Percentiles rank a stretch among this genome's conserved stretches.
These are phyloP conservation scores for Acer negundo DNA, from an alignment of 345 rosid species.

Conservation along the genomic window DNA sequence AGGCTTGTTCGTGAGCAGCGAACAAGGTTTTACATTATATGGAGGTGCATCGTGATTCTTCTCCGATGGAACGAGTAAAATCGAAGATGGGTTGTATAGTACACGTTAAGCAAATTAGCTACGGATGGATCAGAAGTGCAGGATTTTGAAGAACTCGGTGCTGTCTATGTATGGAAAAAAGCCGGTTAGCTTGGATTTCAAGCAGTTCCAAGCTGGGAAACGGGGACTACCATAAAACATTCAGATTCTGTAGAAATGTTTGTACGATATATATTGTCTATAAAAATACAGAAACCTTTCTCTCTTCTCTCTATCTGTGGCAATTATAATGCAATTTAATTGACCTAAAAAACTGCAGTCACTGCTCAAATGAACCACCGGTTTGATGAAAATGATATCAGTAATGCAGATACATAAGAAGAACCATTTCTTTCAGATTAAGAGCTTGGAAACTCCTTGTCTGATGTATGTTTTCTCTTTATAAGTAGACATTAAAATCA, in stretches of 20 bases:
- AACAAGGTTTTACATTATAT: slow-evolving; percentile 67
- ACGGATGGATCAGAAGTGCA: not conserved
- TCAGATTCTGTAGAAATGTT: not conserved
- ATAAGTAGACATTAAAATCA: not conserved
- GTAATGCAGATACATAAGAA: not conserved
- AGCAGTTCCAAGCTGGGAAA: not conserved
- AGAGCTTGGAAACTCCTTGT: not conserved
- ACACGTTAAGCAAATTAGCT: not conserved
- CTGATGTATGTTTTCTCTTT: not conserved
- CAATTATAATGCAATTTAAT: not conserved
- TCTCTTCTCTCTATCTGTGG: not conserved
- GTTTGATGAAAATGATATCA: not conserved
- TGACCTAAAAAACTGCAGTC: not conserved
- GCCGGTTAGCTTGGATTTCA: not conserved
- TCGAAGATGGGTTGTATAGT: not conserved
- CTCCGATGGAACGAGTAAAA: slow-evolving; percentile 45
- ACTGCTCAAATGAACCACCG: not conserved
- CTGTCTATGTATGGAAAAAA: not conserved
- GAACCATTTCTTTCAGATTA: not conserved
- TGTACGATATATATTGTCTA: not conserved
- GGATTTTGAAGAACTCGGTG: not conserved
- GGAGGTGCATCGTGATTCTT: slow-evolving; percentile 77
- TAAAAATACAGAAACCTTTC: not conserved
- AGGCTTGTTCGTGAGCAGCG: slow-evolving; percentile 58
- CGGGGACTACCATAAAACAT: not conserved